phyloP scores from a whole-genome alignment of 352 stramenopile genomes.

The Chrysophaeum taylorii region DNA sequence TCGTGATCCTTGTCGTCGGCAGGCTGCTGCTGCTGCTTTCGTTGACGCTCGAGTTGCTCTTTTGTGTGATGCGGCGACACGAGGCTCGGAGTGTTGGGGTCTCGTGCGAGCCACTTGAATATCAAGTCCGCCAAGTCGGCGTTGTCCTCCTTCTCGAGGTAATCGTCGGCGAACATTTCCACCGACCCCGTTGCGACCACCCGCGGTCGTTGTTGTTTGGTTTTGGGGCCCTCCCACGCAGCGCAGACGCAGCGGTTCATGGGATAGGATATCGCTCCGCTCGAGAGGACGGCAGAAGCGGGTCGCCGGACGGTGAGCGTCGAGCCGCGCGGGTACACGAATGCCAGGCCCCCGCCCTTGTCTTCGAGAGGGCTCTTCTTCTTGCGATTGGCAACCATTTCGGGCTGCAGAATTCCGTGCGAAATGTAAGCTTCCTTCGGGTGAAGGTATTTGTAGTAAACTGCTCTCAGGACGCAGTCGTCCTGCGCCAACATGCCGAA shows the following conservation, averaged over 20 bases:
- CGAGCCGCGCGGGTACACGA: slow-evolving; percentile 86
- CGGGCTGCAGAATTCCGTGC: slow-evolving; percentile 80
- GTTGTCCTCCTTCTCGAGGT: slow-evolving; percentile 86
- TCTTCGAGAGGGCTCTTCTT: too few species aligned
- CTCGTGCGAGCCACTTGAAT: slow-evolving; percentile 65
- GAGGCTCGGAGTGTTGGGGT: neutral
- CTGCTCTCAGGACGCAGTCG: slow-evolving; percentile 74
- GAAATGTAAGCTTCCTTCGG: slow-evolving; percentile 87
- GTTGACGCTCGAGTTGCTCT: too few species aligned
- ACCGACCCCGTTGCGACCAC: slow-evolving; percentile 74
- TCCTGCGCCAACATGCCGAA: slow-evolving; percentile 50
- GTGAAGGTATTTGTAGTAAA: slow-evolving; percentile 93
- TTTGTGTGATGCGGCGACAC: too few species aligned
- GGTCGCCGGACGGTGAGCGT: slow-evolving; percentile 82
- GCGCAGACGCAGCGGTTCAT: slow-evolving; percentile 81
- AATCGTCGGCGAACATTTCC: slow-evolving; percentile 86
- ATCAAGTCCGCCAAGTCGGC: slow-evolving; percentile 76
- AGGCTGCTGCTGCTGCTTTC: neutral
- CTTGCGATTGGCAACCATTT: slow-evolving; percentile 67
- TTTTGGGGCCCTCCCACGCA: slow-evolving; percentile 54
- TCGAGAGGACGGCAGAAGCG: slow-evolving; percentile 54
- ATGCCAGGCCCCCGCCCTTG: slow-evolving; percentile 63
- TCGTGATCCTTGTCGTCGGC: slow-evolving; percentile 15
- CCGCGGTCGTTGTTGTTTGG: slow-evolving; percentile 26
- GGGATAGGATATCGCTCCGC: slow-evolving; percentile 84